A percentile compares a stretch with the other conserved stretches of the same genome.
phyloP scores from a whole-genome alignment of 148 eudicot genomes.

The Drosera capensis region DNA sequence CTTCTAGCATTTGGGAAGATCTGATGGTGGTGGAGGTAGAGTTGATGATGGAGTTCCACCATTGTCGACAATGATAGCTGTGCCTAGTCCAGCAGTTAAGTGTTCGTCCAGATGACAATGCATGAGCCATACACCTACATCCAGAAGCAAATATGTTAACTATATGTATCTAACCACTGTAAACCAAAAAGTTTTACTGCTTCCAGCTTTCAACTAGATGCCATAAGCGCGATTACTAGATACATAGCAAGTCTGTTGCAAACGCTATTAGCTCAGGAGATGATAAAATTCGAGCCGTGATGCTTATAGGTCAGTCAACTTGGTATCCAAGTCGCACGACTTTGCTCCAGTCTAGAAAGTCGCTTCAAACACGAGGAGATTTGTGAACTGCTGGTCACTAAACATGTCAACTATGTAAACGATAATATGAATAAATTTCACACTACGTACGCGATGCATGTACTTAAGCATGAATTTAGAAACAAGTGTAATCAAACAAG shows the following conservation, averaged over 20 bases:
- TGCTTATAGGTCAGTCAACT: no score
- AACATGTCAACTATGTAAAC: background rate
- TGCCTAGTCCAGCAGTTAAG: conserved; percentile 26
- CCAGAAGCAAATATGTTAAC: no score
- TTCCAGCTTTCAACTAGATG: no score
- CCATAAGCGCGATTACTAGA: background rate
- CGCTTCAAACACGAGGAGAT: no score
- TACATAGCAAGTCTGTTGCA: background rate
- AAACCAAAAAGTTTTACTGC: no score
- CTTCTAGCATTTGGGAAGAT: conserved; percentile 28
- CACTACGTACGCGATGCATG: no score
- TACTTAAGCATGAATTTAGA: background rate
- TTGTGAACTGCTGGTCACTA: no score
- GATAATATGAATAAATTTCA: background rate
- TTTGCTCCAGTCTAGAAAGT: no score
- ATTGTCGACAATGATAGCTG: conserved; percentile 22
- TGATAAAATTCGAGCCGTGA: no score
- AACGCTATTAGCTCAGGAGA: background rate
- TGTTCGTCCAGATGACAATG: conserved; percentile 40
- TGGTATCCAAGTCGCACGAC: no score
- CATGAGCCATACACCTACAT: conserved; percentile 28
- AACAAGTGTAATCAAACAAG: no score
- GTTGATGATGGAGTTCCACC: conserved; percentile 21
- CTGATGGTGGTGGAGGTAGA: conserved; percentile 24
- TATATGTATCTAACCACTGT: no score